Percentiles rank a stretch among this genome's conserved stretches.
Conservation (phyloP, 805 yeast species). For the Cyberlindnera mrakii region DNA sequence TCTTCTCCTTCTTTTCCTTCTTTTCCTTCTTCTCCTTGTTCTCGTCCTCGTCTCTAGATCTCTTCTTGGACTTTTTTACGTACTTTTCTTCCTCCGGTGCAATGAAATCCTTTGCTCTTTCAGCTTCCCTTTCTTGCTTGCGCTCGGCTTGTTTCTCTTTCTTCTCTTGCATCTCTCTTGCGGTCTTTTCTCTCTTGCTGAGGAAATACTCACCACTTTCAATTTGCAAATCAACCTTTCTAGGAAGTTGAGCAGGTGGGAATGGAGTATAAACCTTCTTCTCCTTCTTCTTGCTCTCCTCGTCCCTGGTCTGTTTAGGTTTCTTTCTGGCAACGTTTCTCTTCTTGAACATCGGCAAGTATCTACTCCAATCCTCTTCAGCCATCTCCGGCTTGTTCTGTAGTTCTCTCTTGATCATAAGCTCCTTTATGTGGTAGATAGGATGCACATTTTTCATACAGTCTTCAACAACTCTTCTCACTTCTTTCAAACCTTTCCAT, state of each 20-base stretch:
- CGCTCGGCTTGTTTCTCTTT: constrained; percentile 70
- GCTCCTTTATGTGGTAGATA: constrained; percentile 93
- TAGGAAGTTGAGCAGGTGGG: constrained; percentile 96
- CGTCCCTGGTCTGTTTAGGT: constrained; percentile 60
- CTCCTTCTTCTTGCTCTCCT: constrained; percentile 31
- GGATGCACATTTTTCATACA: constrained; percentile 97
- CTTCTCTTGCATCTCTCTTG: constrained; percentile 67
- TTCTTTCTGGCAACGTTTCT: constrained; percentile 91
- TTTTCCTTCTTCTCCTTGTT: constrained; percentile 25
- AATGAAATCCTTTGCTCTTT: constrained; percentile 69
- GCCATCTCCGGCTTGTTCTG: constrained; percentile 94
- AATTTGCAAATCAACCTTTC: constrained; percentile 94
- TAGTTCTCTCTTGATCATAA: constrained; percentile 94
- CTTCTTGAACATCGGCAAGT: constrained; percentile 94
- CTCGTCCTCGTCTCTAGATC: constrained; percentile 24
- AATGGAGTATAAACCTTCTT: constrained; percentile 89
- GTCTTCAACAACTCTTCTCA: constrained; percentile 92
- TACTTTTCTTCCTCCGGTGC: constrained; percentile 78
- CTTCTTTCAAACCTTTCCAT: constrained; percentile 83
- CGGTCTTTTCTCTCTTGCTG: constrained; percentile 76
- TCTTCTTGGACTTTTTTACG: constrained; percentile 29
- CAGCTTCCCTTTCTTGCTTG: constrained; percentile 57
- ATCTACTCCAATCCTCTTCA: constrained; percentile 93
- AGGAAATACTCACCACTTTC: constrained; percentile 98
- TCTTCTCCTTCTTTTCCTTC: constrained; percentile 23